phyloP scores from a whole-genome alignment of 139 green algal species.

The Eudorina sp. region DNA sequence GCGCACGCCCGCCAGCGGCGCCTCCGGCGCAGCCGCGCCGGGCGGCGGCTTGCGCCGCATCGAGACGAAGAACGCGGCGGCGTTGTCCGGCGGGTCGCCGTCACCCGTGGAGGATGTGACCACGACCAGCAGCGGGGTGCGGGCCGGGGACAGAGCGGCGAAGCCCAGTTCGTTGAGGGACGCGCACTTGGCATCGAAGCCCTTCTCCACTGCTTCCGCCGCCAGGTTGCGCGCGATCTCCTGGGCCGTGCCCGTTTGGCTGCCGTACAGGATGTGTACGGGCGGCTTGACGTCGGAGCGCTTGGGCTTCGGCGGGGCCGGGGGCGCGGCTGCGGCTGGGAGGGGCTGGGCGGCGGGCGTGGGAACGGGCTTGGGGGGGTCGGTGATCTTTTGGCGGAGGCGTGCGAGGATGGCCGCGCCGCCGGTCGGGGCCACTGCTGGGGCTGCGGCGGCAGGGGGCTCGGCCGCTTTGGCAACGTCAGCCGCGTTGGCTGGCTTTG shows the following conservation, averaged over 20 bases:
- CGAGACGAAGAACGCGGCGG: conserved; percentile 77
- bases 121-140: conserved; percentile 67
- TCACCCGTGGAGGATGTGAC: conserved; percentile 78
- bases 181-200: conserved; percentile 59
- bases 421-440: conserved; percentile 44
- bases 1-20: conserved; percentile 73
- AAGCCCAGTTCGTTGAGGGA: conserved; percentile 87
- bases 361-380: not conserved
- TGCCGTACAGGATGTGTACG: conserved; percentile 86
- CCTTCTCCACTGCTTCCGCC: conserved; percentile 76
- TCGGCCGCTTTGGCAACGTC: not conserved
- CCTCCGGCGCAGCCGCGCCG: not conserved
- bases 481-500: not conserved
- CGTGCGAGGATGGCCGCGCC: conserved; percentile 73
- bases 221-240: conserved; percentile 94
- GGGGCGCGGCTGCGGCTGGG: not conserved
- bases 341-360: not conserved
- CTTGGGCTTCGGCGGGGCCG: not conserved
- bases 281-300: conserved; percentile 7
- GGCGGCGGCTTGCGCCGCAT: conserved; percentile 62
- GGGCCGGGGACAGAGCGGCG: conserved; percentile 62
- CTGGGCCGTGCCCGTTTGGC: conserved; percentile 91
- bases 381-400: conserved; percentile 52
- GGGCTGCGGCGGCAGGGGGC: conserved; percentile 12
- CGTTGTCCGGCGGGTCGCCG: conserved; percentile 96